Evolutionary conservation across 495 filamentous ascomycete genomes (phyloP).

Genomic region (Penicillium verhagenii): DNA sequence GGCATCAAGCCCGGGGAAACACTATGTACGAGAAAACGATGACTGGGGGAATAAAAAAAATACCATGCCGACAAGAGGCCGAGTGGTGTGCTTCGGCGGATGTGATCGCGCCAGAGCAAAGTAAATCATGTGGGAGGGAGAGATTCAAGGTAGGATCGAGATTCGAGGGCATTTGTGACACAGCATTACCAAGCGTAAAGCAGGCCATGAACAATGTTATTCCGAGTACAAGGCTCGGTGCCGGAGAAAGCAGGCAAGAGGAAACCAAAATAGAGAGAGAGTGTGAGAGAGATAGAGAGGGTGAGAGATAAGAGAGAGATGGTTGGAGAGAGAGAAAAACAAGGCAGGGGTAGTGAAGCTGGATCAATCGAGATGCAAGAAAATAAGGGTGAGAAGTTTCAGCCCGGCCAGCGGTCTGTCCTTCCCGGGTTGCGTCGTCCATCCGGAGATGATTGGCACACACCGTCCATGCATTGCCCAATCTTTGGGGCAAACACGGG

Average conservation of each 20-base stretch:
- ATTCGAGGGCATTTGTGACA: not conserved
- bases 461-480: constrained; percentile 5
- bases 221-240: not conserved
- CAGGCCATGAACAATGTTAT: not conserved
- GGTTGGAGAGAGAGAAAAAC: not conserved
- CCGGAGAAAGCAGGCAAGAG: not conserved
- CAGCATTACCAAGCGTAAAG: not conserved
- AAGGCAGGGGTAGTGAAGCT: not conserved
- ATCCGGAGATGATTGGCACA: constrained; percentile 5
- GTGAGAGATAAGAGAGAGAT: not conserved
- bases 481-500: not conserved
- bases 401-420: constrained; percentile 19
- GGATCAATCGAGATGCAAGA: not conserved
- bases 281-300: not conserved
- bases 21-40: constrained; percentile 27
- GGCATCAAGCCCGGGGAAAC: constrained; percentile 17
- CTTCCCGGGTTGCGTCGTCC: constrained; percentile 2
- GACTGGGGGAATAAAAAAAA: not conserved
- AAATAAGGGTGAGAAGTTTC: not conserved
- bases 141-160: not conserved
- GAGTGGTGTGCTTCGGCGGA: not conserved
- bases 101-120: not conserved
- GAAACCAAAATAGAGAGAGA: too few relatives aligned
- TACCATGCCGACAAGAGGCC: not conserved
- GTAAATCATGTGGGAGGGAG: not conserved